Evolutionary conservation across 2,329 filamentous ascomycete genomes (phyloP).

Genomic region (Paracoccidioides lutzii): DNA sequence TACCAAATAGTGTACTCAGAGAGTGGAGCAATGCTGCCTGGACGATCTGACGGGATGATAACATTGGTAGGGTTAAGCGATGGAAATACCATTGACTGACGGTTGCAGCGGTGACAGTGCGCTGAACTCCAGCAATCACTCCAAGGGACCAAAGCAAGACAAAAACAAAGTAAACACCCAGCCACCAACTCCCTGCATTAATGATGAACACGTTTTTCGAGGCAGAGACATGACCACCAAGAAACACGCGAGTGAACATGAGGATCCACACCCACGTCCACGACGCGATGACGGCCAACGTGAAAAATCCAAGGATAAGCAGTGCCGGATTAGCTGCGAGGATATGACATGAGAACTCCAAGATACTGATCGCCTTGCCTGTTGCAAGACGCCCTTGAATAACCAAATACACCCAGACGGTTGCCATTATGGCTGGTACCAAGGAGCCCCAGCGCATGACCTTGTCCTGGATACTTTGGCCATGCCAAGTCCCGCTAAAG

Average conservation of each 20-base stretch:
- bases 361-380: slow-evolving; percentile 68
- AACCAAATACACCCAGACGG: slow-evolving; percentile 73
- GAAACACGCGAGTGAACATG: slow-evolving; percentile 92
- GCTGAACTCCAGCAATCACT: slow-evolving; percentile 75
- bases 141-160: slow-evolving; percentile 93
- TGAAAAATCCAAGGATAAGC: slow-evolving; percentile 67
- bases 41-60: slow-evolving; percentile 69
- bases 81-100: slow-evolving; percentile 99
- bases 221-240: slow-evolving; percentile 68
- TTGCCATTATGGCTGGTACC: slow-evolving; percentile 58
- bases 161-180: slow-evolving; percentile 81
- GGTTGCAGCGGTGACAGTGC: slow-evolving; percentile 82
- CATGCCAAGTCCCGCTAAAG: slow-evolving; percentile 63
- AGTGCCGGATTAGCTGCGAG: slow-evolving; percentile 73
- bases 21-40: slow-evolving; percentile 71
- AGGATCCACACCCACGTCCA: slow-evolving; percentile 96
- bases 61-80: slow-evolving; percentile 64
- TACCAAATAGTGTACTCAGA: slow-evolving; percentile 76
- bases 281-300: slow-evolving; percentile 59
- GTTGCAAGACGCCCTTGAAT: slow-evolving; percentile 69
- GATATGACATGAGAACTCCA: slow-evolving; percentile 86
- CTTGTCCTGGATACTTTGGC: slow-evolving; percentile 69
- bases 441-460: slow-evolving; percentile 80
- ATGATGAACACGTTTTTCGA: slow-evolving; percentile 59
- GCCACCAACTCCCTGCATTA: slow-evolving; percentile 82